Evolutionary conservation across 139 green algal species (phyloP), one percentile per base, ranked within the genome.

Genomic region (Microglena sp.): DNA sequence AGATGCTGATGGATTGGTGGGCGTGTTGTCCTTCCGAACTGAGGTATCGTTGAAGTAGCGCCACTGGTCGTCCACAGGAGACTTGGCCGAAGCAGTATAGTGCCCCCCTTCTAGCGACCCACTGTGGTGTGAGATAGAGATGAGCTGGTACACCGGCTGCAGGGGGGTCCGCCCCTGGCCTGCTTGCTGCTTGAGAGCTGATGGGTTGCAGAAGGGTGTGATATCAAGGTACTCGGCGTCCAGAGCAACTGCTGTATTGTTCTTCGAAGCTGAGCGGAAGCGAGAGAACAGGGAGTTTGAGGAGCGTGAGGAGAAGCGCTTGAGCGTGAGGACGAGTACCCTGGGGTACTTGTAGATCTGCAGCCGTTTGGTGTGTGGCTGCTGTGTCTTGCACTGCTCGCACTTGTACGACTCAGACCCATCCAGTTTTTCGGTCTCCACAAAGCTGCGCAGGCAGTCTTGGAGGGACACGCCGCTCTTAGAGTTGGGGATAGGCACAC

Each of bases 261-360:
- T 82, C 69, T 84, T 87, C 56, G 71, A 63, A 11, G 66, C 54
- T 8, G 68, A 64, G 22, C 62, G 36, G 40, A 67, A 62, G 33
- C 66, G 59, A 22, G 55, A 63, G 43, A 72, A 68, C 32, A 74
- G 57, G 43, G 69, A 68, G 21, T 7, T 33, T 27, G 22, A 26
- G 4, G 43, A 33, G 18, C 35, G 46, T 11, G 75, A 68, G 35
- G 62, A 56, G 58, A 88, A 88, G 62, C 84, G 77, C 64, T 90
- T 90, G 21, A 90, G 77, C 33, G 80, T 78, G 11, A 90, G 44
- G 29, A 90, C 66, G 32, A 89, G 77, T 31, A 83, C 68, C 1
- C 50, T 56, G 0, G 83, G 83, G 8, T 54, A 73, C 8, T 56
- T 57, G 28, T 74, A 86, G 11, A 88, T 57, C 34, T 81, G 78